These are phyloP conservation scores for Penicillium thymicola DNA, from an alignment of 2,329 filamentous ascomycete species.

Conservation along the genomic window DNA sequence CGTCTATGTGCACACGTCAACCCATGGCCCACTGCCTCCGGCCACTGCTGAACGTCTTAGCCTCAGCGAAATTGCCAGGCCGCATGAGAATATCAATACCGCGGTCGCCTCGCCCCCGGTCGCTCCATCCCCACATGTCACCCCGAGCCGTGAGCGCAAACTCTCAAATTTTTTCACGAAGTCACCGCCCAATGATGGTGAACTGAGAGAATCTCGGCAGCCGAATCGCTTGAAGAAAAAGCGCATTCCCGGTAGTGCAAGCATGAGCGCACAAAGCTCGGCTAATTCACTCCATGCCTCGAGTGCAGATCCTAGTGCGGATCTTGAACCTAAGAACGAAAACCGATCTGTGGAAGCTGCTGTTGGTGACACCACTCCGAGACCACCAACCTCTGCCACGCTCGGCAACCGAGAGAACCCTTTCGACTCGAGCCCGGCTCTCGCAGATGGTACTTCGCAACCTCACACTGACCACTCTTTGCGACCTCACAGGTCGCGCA, in stretches of 20 bases:
- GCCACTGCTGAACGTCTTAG: slow-evolving; percentile 16
- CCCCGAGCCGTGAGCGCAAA: slow-evolving; percentile 63
- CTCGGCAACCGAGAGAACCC: slow-evolving; percentile 26
- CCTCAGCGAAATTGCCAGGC: slow-evolving; percentile 13
- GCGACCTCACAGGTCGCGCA: slow-evolving; percentile 68
- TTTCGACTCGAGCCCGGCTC: slow-evolving; percentile 20
- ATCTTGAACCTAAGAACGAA: slow-evolving; percentile 29
- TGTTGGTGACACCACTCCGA: slow-evolving; percentile 34
- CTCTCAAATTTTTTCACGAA: slow-evolving; percentile 66
- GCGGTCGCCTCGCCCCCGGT: slow-evolving; percentile 40
- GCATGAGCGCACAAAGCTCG: slow-evolving; percentile 88
- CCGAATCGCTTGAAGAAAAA: slow-evolving; percentile 94
- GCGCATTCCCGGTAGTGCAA: slow-evolving; percentile 68
- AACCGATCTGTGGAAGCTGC: slow-evolving; percentile 10
- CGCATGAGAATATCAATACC: slow-evolving; percentile 47
- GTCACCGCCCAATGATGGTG: slow-evolving; percentile 61
- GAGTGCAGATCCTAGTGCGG: slow-evolving; percentile 41
- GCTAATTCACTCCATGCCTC: slow-evolving; percentile 65
- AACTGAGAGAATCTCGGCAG: slow-evolving; percentile 60
- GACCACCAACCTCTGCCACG: slow-evolving; percentile 31
- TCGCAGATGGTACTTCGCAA: slow-evolving; percentile 41
- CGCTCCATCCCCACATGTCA: slow-evolving; percentile 44
- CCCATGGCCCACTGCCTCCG: slow-evolving; percentile 32
- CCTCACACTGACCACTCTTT: slow-evolving; percentile 52
- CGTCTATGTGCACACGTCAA: slow-evolving; percentile 32